phyloP scores from a whole-genome alignment of 768 basidiomycete species.

The Serendipita vermifera region DNA sequence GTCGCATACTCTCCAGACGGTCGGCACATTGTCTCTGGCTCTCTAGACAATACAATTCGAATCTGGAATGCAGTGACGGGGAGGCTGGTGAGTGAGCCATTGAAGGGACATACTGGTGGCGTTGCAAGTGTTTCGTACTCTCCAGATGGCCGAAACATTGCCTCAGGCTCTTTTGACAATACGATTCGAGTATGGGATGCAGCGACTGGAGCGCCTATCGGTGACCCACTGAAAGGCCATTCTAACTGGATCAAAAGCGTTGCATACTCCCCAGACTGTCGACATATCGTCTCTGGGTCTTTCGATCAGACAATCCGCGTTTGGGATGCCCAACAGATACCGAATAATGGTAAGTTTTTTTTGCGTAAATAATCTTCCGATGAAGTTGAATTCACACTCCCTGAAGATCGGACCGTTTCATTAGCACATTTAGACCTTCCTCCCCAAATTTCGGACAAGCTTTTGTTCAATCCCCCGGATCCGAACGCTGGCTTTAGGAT shows the following conservation, averaged over 20 bases:
- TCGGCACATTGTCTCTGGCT: slow-evolving; percentile 21
- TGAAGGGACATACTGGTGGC: slow-evolving; percentile 20
- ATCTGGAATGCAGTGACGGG: slow-evolving; percentile 24
- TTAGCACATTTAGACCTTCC: too few relatives aligned
- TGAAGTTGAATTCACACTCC: too few relatives aligned
- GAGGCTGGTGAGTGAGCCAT: slow-evolving; percentile 14
- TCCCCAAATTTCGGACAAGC: too few relatives aligned
- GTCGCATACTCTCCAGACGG: slow-evolving; percentile 23
- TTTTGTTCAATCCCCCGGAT: too few relatives aligned
- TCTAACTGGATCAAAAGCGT: slow-evolving; percentile 12
- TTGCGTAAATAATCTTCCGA: too few relatives aligned
- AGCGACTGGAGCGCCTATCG: slow-evolving; percentile 18
- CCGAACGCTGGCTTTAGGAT: too few relatives aligned
- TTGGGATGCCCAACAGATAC: too few relatives aligned
- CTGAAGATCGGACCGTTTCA: too few relatives aligned
- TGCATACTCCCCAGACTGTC: too few relatives aligned
- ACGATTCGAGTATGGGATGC: slow-evolving; percentile 23
- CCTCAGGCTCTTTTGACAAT: slow-evolving; percentile 23
- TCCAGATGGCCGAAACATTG: slow-evolving; percentile 20
- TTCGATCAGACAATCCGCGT: too few relatives aligned
- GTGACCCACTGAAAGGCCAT: slow-evolving; percentile 18
- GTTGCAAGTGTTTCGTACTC: slow-evolving; percentile 22
- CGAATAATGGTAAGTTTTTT: too few relatives aligned
- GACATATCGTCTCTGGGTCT: too few relatives aligned
- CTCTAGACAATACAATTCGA: slow-evolving; percentile 20